Percentiles rank a stretch among this genome's conserved stretches.
Conservation (phyloP, 2,329 filamentous ascomycete species). For the Cercospora janseana region DNA sequence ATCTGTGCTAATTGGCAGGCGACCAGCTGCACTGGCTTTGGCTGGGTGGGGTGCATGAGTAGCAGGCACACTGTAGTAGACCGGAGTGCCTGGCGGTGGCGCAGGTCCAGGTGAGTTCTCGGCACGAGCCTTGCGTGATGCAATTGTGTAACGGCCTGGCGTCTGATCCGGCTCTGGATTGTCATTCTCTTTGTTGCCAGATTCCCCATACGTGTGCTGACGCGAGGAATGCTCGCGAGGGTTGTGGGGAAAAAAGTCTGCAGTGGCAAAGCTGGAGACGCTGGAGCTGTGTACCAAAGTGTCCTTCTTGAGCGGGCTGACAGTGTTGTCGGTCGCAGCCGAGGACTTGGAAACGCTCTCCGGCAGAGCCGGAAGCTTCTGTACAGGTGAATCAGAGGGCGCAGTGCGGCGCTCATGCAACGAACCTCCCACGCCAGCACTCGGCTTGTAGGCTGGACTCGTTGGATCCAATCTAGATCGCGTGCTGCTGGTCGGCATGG, state of each 20-base stretch:
- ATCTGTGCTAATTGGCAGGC: constrained; percentile 4
- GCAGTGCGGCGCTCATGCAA: constrained; percentile 14
- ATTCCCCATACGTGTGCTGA: constrained; percentile 34
- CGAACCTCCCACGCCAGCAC: constrained; percentile 6
- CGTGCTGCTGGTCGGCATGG: constrained; percentile 23
- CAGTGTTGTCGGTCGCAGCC: constrained; percentile 23
- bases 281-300: constrained; percentile 35
- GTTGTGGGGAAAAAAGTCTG: constrained; percentile 42
- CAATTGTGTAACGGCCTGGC: not conserved
- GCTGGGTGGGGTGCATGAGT: constrained; percentile 18
- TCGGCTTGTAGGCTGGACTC: constrained; percentile 41
- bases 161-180: not conserved
- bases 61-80: constrained; percentile 19
- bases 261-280: constrained; percentile 39
- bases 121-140: constrained; percentile 18
- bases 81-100: constrained; percentile 33
- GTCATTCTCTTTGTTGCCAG: constrained; percentile 23
- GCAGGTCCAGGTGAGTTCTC: too few relatives aligned
- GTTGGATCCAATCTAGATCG: constrained; percentile 40
- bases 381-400: constrained; percentile 23
- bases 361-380: constrained; percentile 17
- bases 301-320: constrained; percentile 30
- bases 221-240: constrained; percentile 39
- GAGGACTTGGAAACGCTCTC: constrained; percentile 16
- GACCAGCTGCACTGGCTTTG: constrained; percentile 3